A percentile compares a stretch with the other conserved stretches of the same genome.
phyloP scores from a whole-genome alignment of 208 protist genomes.

The Vickermania spadyakhi region DNA sequence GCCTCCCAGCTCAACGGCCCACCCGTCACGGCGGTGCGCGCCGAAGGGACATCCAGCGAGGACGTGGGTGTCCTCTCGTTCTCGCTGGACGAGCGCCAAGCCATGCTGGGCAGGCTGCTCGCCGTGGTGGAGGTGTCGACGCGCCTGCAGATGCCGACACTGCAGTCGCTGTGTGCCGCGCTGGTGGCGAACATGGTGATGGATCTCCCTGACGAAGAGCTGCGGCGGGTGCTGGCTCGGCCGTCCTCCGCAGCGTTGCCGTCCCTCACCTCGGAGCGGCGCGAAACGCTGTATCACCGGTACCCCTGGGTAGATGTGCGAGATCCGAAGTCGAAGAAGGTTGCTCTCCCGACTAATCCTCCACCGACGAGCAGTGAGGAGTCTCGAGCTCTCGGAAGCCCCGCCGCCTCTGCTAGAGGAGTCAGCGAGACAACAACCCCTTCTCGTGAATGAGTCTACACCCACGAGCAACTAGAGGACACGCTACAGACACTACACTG shows the following conservation, averaged over 20 bases:
- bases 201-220: constrained; percentile 22
- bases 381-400: too few species aligned
- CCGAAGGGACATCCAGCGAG: neutral
- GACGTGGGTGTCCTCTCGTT: constrained; percentile 3
- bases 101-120: constrained; percentile 20
- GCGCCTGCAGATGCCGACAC: constrained; percentile 26
- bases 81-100: constrained; percentile 9
- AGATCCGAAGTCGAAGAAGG: neutral
- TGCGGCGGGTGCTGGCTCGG: constrained; percentile 19
- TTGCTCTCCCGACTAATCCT: neutral
- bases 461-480: too few species aligned
- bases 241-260: constrained; percentile 4
- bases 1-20: constrained; percentile 1
- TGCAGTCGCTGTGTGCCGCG: constrained; percentile 37
- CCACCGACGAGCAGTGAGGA: too few species aligned
- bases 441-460: too few species aligned
- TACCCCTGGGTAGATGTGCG: constrained; percentile 22
- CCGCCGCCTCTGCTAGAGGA: too few species aligned
- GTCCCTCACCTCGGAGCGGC: constrained; percentile 28
- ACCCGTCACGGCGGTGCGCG: neutral
- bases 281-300: constrained; percentile 12
- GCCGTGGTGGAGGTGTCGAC: constrained; percentile 41
- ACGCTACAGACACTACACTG: too few species aligned
- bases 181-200: constrained; percentile 53
- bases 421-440: too few species aligned